A percentile compares a stretch with the other conserved stretches of the same genome.
Evolutionary conservation across 2,329 filamentous ascomycete species (phyloP).

Genomic region (Fusarium solani-melongenae): DNA sequence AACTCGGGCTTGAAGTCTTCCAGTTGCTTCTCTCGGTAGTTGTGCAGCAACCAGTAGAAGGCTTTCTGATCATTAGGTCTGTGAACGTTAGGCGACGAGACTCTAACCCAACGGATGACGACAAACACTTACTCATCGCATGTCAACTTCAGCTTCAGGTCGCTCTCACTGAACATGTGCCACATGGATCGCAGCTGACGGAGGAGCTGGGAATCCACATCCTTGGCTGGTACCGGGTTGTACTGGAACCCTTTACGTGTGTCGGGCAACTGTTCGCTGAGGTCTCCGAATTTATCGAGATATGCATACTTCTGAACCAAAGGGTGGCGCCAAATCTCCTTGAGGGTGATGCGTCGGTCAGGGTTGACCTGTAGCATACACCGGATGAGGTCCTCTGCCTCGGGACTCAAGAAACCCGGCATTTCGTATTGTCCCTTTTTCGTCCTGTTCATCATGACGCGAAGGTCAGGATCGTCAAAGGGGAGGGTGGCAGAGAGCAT

Average conservation of each 20-base stretch:
- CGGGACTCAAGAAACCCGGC: slow-evolving; percentile 69
- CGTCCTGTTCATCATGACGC: slow-evolving; percentile 70
- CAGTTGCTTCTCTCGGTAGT: slow-evolving; percentile 84
- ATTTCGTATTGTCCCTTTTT: slow-evolving; percentile 71
- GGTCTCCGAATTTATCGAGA: slow-evolving; percentile 73
- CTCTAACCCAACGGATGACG: neutral
- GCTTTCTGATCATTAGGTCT: slow-evolving; percentile 91
- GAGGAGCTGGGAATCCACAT: slow-evolving; percentile 84
- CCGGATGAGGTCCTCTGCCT: slow-evolving; percentile 81
- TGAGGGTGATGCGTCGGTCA: slow-evolving; percentile 79
- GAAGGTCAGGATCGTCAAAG: slow-evolving; percentile 77
- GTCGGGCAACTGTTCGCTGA: slow-evolving; percentile 63
- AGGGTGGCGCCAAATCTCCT: slow-evolving; percentile 86
- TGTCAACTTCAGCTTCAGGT: slow-evolving; percentile 75
- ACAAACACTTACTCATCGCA: slow-evolving; percentile 66
- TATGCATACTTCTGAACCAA: slow-evolving; percentile 87
- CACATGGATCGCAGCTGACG: slow-evolving; percentile 90
- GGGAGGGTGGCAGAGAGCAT: slow-evolving; percentile 86
- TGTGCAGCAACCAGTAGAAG: slow-evolving; percentile 87
- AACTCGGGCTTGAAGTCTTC: slow-evolving; percentile 88
- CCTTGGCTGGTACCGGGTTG: slow-evolving; percentile 67
- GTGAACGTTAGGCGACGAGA: slow-evolving; percentile 36
- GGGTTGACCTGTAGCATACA: slow-evolving; percentile 85
- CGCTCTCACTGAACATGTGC: slow-evolving; percentile 84
- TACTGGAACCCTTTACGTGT: slow-evolving; percentile 72